Base-by-base conservation (phyloP, 495 filamentous ascomycete species). In the Podospora anserina region DNA sequence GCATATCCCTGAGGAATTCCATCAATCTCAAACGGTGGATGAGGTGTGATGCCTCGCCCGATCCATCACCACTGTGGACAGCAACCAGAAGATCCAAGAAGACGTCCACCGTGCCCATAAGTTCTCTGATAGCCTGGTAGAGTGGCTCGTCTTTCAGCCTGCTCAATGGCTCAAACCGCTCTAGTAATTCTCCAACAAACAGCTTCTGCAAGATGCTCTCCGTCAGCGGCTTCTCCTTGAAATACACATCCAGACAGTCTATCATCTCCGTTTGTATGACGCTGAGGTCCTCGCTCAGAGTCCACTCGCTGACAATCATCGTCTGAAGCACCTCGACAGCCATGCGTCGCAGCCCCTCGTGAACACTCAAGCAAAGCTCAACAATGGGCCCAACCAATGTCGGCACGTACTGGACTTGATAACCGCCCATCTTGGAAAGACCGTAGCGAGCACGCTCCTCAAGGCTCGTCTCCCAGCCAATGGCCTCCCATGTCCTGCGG, bases 281-380 rank as follows among this genome's bases (percentile, higher is more conserved):
- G 15, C 89, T 91, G 23, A 99, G 81, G 73, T 98, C 94, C 74
- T 97, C 89, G 72, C 92, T 97, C 66, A 98, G 80, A n/a, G 91
- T 94, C 95, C 95, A 99, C 80, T 98, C 94, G 77, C 93, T 96
- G 69, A 98, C 88, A 66, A 98, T 97, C 96, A 99, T 98, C 15
- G 92, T 96, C 75, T 97, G 92, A 54, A 99, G 79, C 34, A 98
- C 91, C 79, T 94, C 91, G 30, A 98, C 92, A 13, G 95, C 95
- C 72, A 95, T 94, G 67, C 88, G 87, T 68, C 96, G 85, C 66
- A 99, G 79, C 2, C 93, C 93, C 75, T 96, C 93, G 68, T 99
- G 95, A 7, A 97, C 93, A 74, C 94, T 97, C 20, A 99, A 83
- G 72, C 95, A 99, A 18, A 98, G 84, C 72, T 95, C 93, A 39